A percentile compares a stretch with the other conserved stretches of the same genome.
phyloP scores from a whole-genome alignment of 352 stramenopile genomes.

The Stramenopiles sp. region DNA sequence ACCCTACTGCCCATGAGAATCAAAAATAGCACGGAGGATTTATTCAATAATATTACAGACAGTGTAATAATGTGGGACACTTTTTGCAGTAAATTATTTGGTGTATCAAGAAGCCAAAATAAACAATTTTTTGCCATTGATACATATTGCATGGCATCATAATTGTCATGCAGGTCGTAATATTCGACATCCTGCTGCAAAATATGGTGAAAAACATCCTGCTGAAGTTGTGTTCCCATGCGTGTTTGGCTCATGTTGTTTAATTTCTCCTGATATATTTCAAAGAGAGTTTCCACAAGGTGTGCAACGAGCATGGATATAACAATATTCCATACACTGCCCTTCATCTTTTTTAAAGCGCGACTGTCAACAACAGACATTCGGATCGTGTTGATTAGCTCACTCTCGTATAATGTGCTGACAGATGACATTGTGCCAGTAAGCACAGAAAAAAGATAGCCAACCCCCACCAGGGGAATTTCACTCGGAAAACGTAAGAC shows the following conservation, averaged over 20 bases:
- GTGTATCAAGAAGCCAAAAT: constrained; percentile 6
- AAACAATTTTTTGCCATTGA: constrained; percentile 5
- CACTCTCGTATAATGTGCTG: constrained; percentile 3
- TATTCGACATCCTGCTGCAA: constrained; percentile 11
- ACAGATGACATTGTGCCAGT: background rate
- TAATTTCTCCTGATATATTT: constrained; percentile 5
- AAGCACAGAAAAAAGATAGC: background rate
- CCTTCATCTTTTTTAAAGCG: background rate
- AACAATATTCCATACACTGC: background rate
- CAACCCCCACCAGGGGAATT: background rate
- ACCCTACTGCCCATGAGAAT: background rate
- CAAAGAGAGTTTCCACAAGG: background rate
- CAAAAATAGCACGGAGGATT: background rate
- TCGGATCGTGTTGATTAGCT: background rate
- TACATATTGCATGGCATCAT: constrained; percentile 8
- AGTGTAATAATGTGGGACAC: background rate
- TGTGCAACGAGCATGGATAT: constrained; percentile 2
- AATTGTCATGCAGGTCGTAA: background rate
- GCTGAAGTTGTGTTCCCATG: constrained; percentile 5
- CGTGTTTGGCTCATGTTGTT: background rate
- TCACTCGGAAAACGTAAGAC: background rate
- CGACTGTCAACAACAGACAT: background rate
- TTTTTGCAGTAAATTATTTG: background rate
- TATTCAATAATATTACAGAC: background rate
- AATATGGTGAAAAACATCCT: constrained; percentile 12